These are phyloP conservation scores for Ascochyta rabiei DNA, from an alignment of 2,329 filamentous ascomycete species.

Conservation along the genomic window DNA sequence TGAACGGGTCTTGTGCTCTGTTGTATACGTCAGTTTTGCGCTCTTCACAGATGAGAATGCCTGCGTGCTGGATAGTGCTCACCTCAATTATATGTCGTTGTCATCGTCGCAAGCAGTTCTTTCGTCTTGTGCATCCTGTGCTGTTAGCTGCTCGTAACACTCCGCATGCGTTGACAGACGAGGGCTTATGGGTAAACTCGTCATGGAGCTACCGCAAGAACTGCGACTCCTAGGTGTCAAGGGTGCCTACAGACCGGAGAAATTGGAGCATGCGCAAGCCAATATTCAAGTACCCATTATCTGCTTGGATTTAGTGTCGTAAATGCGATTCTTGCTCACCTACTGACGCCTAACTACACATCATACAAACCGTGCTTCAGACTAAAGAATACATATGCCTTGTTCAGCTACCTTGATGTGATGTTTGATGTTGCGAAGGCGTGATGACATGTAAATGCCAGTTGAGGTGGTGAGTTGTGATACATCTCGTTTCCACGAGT, in stretches of 20 bases:
- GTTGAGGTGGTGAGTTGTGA: neutral
- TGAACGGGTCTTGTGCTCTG: neutral
- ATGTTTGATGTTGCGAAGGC: neutral
- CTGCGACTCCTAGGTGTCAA: neutral
- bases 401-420: neutral
- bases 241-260: neutral
- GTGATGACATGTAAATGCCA: neutral
- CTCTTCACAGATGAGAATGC: neutral
- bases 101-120: neutral
- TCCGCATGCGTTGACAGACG: neutral
- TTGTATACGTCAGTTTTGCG: neutral
- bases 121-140: neutral
- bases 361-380: neutral
- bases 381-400: neutral
- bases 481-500: slow-evolving; percentile 15
- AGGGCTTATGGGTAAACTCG: neutral
- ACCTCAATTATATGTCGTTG: neutral
- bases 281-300: neutral
- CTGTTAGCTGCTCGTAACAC: neutral
- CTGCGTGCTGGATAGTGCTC: neutral
- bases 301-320: neutral
- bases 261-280: neutral
- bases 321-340: neutral
- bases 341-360: neutral
- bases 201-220: neutral